phyloP scores from a whole-genome alignment of 1,139 yeast genomes.

The Zygoascus sp. region DNA sequence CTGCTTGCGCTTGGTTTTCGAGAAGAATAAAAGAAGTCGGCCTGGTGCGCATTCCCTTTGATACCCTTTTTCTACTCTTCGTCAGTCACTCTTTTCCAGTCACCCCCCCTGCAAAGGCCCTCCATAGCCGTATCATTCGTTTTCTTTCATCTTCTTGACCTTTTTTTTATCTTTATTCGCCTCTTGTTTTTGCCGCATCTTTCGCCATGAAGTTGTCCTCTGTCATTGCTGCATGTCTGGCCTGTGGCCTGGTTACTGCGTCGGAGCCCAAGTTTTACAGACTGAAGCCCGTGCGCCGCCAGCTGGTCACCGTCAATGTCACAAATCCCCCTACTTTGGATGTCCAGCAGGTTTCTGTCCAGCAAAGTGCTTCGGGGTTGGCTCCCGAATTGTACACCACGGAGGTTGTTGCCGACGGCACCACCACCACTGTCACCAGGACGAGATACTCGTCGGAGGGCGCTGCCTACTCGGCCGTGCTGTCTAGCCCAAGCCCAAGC shows the following conservation, averaged over 20 bases:
- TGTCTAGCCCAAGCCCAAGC: not conserved
- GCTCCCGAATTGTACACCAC: not conserved
- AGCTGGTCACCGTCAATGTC: constrained; percentile 17
- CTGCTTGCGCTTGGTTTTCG: not conserved
- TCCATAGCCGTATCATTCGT: too few relatives aligned
- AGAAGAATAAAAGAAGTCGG: not conserved
- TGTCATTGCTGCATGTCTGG: not conserved
- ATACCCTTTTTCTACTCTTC: not conserved
- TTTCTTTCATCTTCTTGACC: not conserved
- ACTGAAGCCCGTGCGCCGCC: constrained; percentile 16
- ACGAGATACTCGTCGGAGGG: not conserved
- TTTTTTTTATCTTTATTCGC: not conserved
- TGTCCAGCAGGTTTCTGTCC: not conserved
- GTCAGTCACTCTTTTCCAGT: constrained; percentile 1
- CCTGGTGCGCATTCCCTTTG: not conserved
- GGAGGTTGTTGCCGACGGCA: not conserved
- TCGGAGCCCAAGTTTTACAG: constrained; percentile 18
- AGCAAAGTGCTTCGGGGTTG: not conserved
- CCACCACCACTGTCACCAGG: not conserved
- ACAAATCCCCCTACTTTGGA: constrained; percentile 12
- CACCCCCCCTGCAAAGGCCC: not conserved
- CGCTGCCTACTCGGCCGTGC: not conserved
- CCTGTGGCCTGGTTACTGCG: constrained; percentile 6
- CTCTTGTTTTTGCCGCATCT: not conserved
- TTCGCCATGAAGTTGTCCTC: constrained; percentile 2